Base-by-base conservation (phyloP, 2,329 filamentous ascomycete species). In the Cladosporium halotolerans region DNA sequence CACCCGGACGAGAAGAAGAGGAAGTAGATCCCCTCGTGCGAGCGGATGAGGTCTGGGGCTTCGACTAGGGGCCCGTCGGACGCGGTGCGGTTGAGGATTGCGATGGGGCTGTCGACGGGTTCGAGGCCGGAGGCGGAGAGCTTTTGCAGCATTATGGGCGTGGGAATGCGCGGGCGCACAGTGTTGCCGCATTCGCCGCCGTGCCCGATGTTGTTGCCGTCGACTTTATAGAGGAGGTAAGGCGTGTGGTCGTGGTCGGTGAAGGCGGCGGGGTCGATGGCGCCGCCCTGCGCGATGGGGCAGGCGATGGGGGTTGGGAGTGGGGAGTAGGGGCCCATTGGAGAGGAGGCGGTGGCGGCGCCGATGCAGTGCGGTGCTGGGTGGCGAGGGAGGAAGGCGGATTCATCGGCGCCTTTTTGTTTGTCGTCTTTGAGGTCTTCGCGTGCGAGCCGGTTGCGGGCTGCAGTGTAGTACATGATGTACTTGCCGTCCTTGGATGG, bases 1-100 rank as follows among this genome's bases (percentile, higher is more conserved):
- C 68, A 70, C 1, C 66, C 67, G 10, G 63, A 66, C 6, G 60
- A 64, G 62, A 64, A 70, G 63, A 70, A 70, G 16, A 70, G 61
- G 55, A 70, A 68, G 58, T 69, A 70, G 18, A 58, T 54, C 13
- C 64, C 66, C 4, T 63, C 61, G 13, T 46, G 28, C 2, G 61
- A 63, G 41, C 60, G 58, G 8, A 64, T 48, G 18, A 70, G 57
- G 11, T 56, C 57, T 2, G 68, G 68, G 3, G 67, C 68, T 59
- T 70, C 68, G 43, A 70, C 62, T 3, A 70, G 60, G 1, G 68
- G 68, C 0, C 68, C 68, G 40, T 70, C 67, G 4, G 45, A 46
- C 1, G 33, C 48, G 33, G 28, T 61, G 48, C 63, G 64, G 55
- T 66, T 57, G 3, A 70, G 58, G 45, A 70, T 63, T 38, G 58